Evolutionary conservation across 2,329 filamentous ascomycete genomes (phyloP), one percentile per base, ranked within the genome.

Genomic region (Shiraia bambusicola): DNA sequence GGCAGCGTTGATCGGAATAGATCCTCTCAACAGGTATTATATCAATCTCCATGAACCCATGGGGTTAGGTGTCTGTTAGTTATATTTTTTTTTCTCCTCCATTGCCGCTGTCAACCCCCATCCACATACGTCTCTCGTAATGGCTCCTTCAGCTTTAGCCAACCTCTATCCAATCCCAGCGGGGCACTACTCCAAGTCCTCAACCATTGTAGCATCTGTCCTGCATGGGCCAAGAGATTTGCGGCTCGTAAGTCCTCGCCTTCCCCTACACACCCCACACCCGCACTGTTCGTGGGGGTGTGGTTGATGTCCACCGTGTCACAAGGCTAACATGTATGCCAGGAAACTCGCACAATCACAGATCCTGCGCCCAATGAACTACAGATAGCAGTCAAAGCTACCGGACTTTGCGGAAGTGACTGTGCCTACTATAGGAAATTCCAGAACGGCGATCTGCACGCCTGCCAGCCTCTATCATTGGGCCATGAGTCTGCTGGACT

Each of bases 351-450:
- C 45, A 59, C 69, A 6, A 73, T 85, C 16, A 66, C 80, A 4
- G 41, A 75, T n/a, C 81, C 81, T 11, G 70, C 70, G 11, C 65
- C 73, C 43, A 70, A 75, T 40, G 82, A 86, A 59, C 73, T 87
- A 40, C 83, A 86, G 66, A 76, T 86, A 56, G 75, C 80, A 53
- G 74, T 87, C 64, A 79, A 78, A 56, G 76, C 79, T 6, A 86
- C 83, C 16, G 83, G 83, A 27, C 82, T 87, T 55, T 87, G 83
- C 63, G 83, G 83, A 41, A 86, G 82, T 6, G 83, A 87, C 65
- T 78, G 86, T 39, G 81, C 81, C 38, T 87, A 87, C 67, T 87
- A 84, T 72, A 84, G 80, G 64, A 84, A 85, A 58, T 86, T 85
- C 59, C 81, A 82, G 67, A 87, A 87, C 58, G 83, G 83, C 32